Percentiles rank a stretch among this genome's conserved stretches.
Evolutionary conservation across 208 protist genomes (phyloP).

Genomic region (Naegleria lovaniensis): DNA sequence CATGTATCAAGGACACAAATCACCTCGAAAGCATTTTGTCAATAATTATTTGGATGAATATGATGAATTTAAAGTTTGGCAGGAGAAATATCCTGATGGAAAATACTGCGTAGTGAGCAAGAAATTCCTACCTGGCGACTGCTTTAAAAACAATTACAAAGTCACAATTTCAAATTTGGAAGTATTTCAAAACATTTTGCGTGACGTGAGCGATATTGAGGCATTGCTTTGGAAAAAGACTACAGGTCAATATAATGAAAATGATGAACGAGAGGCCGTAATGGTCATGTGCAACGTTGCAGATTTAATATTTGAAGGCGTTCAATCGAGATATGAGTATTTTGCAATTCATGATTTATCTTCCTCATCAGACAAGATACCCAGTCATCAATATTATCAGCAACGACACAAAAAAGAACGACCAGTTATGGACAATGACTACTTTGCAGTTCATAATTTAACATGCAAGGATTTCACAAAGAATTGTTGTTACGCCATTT

Average conservation of each 20-base stretch:
- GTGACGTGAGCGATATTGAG: background rate
- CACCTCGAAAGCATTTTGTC: background rate
- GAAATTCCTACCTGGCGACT: background rate
- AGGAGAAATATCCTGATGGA: background rate
- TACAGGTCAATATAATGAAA: background rate
- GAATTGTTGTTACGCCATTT: background rate
- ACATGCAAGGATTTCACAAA: background rate
- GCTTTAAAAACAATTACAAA: background rate
- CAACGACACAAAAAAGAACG: background rate
- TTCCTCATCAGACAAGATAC: background rate
- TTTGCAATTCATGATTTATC: background rate
- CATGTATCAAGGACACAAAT: background rate
- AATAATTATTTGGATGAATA: background rate
- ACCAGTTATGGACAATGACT: background rate
- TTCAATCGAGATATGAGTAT: background rate
- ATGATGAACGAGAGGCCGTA: background rate
- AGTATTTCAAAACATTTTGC: background rate
- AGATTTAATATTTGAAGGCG: background rate
- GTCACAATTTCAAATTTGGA: background rate
- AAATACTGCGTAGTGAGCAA: background rate
- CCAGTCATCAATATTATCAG: background rate
- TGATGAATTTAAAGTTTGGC: background rate
- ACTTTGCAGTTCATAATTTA: background rate
- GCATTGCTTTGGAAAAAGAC: background rate
- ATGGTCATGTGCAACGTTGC: background rate